Evolutionary conservation across 305 asterid species (phyloP).

Genomic region (Solanum hybrid): DNA sequence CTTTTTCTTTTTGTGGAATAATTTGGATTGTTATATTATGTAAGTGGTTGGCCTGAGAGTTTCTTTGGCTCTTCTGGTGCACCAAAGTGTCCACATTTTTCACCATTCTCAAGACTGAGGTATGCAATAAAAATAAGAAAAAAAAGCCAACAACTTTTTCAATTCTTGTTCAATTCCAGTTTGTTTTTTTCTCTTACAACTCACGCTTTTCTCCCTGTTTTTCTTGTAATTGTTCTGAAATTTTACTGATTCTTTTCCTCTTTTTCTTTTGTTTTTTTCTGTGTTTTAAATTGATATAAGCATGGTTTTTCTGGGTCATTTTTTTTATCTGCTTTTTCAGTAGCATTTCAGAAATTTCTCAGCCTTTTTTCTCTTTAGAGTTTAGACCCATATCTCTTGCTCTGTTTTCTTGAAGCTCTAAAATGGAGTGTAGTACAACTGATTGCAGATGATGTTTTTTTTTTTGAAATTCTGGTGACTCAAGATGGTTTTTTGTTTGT

Average conservation of each 20-base stretch:
- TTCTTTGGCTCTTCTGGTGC: constrained; percentile 38
- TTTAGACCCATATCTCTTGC: neutral
- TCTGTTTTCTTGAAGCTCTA: neutral
- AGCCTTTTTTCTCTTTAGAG: neutral
- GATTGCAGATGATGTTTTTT: neutral
- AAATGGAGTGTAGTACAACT: neutral
- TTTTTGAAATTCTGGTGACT: neutral
- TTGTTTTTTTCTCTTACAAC: neutral
- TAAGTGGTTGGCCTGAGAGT: constrained; percentile 30
- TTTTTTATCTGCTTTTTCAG: neutral
- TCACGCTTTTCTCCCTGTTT: neutral
- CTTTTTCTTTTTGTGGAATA: neutral
- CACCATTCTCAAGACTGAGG: constrained; percentile 17
- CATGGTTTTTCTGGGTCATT: neutral
- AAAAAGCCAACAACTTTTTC: neutral
- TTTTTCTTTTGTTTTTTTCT: neutral
- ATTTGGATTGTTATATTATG: constrained; percentile 18
- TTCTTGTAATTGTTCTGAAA: neutral
- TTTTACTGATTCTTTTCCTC: neutral
- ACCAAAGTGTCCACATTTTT: constrained; percentile 14
- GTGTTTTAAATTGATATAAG: neutral
- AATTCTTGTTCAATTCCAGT: neutral
- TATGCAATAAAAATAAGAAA: neutral
- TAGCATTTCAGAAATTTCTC: constrained; percentile 1
- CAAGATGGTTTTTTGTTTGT: neutral